Evolutionary conservation across 805 yeast genomes (phyloP).

Genomic region (Danielia oregonensis): DNA sequence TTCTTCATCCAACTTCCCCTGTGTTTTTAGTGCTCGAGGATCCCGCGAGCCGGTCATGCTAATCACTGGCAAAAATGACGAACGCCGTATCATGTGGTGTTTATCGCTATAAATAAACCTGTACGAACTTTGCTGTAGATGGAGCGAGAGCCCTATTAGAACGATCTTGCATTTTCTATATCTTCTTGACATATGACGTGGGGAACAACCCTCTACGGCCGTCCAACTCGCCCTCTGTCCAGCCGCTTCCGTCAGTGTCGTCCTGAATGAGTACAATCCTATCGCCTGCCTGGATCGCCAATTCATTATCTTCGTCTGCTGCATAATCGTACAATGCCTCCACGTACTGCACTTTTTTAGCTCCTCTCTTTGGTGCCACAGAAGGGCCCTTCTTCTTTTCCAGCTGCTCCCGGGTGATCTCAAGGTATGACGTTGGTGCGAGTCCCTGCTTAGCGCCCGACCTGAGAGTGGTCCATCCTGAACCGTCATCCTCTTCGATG

Average conservation of each 20-base stretch:
- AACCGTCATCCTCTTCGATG: slow-evolving; percentile 72
- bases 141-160: background rate
- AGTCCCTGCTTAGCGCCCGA: slow-evolving; percentile 56
- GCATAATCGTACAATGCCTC: slow-evolving; percentile 72
- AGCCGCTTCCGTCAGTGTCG: slow-evolving; percentile 71
- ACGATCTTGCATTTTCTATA: slow-evolving; percentile 12
- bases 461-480: slow-evolving; percentile 84
- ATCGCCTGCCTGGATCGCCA: slow-evolving; percentile 71
- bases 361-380: slow-evolving; percentile 76
- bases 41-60: slow-evolving; percentile 14
- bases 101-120: slow-evolving; percentile 18
- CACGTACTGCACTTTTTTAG: slow-evolving; percentile 58
- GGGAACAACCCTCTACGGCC: slow-evolving; percentile 75
- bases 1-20: slow-evolving; percentile 13
- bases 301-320: slow-evolving; percentile 79
- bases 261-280: slow-evolving; percentile 57
- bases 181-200: slow-evolving; percentile 58
- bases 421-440: slow-evolving; percentile 81
- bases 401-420: slow-evolving; percentile 20
- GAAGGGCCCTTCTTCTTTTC: slow-evolving; percentile 62
- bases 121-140: slow-evolving; percentile 10
- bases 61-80: slow-evolving; percentile 16
- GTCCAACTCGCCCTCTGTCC: slow-evolving; percentile 87
- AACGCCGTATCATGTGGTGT: slow-evolving; percentile 18
- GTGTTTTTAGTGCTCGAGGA: slow-evolving; percentile 19